These are phyloP conservation scores for Fomitopsis schrenkii DNA, from an alignment of 1,284 basidiomycete genomes.

Conservation along the genomic window DNA sequence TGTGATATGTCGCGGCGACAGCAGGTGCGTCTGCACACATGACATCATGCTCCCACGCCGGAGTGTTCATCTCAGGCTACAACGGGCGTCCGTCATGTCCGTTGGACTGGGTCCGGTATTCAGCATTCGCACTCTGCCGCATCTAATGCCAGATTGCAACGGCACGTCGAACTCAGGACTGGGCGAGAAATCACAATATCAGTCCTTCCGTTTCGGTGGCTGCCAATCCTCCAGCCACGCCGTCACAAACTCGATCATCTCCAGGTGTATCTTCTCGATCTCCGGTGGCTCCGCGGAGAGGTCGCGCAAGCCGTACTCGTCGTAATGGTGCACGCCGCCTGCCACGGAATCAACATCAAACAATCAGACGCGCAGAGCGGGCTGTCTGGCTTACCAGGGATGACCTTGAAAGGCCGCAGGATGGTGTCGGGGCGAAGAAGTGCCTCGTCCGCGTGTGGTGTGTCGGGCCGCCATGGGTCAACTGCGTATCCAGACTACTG, in stretches of 20 bases:
- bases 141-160: no score
- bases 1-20: no score
- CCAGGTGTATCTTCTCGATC: slow-evolving; percentile 77
- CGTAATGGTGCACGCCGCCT: slow-evolving; percentile 90
- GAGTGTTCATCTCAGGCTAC: no score
- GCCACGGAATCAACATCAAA: slow-evolving; percentile 3
- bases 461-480: slow-evolving; percentile 88
- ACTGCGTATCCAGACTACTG: slow-evolving; percentile 36
- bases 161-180: no score
- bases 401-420: slow-evolving; percentile 81
- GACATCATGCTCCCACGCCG: no score
- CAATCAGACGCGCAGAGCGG: background rate
- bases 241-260: slow-evolving; percentile 79
- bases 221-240: slow-evolving; percentile 76
- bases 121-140: no score
- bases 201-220: slow-evolving; percentile 2
- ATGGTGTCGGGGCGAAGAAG: slow-evolving; percentile 67
- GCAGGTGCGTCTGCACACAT: no score
- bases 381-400: slow-evolving; percentile 56
- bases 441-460: slow-evolving; percentile 83
- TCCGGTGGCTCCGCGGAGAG: slow-evolving; percentile 68
- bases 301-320: slow-evolving; percentile 79
- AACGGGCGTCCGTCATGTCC: no score
- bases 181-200: no score
- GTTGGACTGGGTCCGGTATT: no score